Evolutionary conservation across 805 yeast species (phyloP), one percentile per base, ranked within the genome.

Genomic region (Suhomyces faveliae): DNA sequence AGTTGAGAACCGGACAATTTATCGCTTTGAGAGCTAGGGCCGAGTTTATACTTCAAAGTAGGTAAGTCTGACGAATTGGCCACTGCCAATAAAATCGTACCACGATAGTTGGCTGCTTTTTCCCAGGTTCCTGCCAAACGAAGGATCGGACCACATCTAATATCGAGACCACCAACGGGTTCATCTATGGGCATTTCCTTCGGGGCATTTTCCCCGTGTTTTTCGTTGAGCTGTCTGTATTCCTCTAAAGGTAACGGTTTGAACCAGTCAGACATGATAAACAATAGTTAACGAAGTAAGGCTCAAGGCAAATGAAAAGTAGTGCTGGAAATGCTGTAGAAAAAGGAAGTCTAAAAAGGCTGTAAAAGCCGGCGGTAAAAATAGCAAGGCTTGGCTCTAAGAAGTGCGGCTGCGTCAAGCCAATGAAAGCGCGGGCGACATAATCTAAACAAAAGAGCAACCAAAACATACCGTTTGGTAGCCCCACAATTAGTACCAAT

Each of bases 71-170:
- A 46, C 2, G 49, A 54, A 51, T 77, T 81, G 51, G 77, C 74
- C 15, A 82, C 70, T 2, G 90, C 90, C 22, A 91, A 61, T 64
- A 89, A 54, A 19, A 89, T 70, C 2, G 87, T 71, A 3, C 85
- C 97, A 22, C 90, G 66, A 69, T 89, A 91, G 38, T 78, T 70
- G 6, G 68, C 41, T 3, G 68, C 63, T 3, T 70, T 68, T 53
- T 87, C 89, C 39, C 73, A 67, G 41, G 85, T 79, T 5, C 85
- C 90, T 49, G 81, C 68, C 42, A 85, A 77, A 48, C 94, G 73
- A 42, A 91, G 66, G 24, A 84, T 70, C 0, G 98, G 98, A 1
- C 98, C 98, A 61, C 88, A 83, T 43, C 74, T 68, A 17, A 84
- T 70, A 35, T 77, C 74, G n/a, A 74, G 47, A 6, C 64, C 66